Evolutionary conservation across 495 filamentous ascomycete genomes (phyloP), one percentile per base, ranked within the genome.

Genomic region (Penicillium parvum): DNA sequence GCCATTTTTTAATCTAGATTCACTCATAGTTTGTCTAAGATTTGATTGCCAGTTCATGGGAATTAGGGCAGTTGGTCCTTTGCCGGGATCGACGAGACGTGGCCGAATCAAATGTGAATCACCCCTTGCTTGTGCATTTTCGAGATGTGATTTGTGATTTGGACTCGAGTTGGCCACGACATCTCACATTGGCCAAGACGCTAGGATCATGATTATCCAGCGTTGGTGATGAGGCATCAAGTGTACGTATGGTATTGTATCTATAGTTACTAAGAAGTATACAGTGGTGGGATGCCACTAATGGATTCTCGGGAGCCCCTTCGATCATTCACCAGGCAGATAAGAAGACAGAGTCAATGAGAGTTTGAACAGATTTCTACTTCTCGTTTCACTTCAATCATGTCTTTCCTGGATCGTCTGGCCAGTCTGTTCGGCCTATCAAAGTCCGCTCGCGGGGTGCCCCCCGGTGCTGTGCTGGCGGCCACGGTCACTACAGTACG

Each of bases 401-500:
- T 60, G 57, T 49, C 57, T 12, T 44, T 60, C n/a, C 44, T 60
- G 6, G 37, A 45, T 29, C 50, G 53, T 6, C 22, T 57, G 17
- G 45, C 37, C 32, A 40, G 26, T 10, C 26, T 49, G 2, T 33
- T 57, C 12, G 45, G 53, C 18, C 39, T 55, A 6, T 47, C 53
- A 15, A 34, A 47, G 28, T 10, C 52, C 0, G 23, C 42, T 21
- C 39, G 46, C 1, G 28, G 22, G 12, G 25, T 42, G n/a, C 54
- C 40, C 1, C 60, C 56, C 3, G 62, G 60, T 2, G 56, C 57
- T 3, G 50, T 49, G 9, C 38, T 65, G 11, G 62, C 62, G 25
- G 48, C 53, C 11, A 59, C 56, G 3, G 50, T 64, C 3, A 63
- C 61, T 6, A 40, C 39, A 27, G 63, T 66, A 22, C 50, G 61